These are phyloP conservation scores for Taphrina communis DNA, from an alignment of 1,139 yeast species.

Conservation along the genomic window DNA sequence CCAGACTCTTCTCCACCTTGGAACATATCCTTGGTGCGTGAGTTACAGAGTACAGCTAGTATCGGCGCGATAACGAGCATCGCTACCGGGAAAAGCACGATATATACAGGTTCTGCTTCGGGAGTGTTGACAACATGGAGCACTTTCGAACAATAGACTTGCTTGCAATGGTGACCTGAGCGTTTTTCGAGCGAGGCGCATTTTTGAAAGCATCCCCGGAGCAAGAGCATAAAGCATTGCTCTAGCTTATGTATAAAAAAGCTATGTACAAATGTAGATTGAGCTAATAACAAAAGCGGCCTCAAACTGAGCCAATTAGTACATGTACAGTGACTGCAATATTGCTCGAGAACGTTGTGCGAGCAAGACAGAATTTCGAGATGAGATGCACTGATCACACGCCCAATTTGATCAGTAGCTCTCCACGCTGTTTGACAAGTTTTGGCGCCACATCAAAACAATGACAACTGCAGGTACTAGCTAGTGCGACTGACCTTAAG, in stretches of 20 bases:
- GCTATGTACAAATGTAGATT: too few species aligned
- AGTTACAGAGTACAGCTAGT: background rate
- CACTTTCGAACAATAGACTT: background rate
- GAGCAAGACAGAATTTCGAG: too few species aligned
- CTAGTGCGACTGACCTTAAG: background rate
- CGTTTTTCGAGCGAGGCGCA: background rate
- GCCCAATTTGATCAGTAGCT: background rate
- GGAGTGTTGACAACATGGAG: slow-evolving; percentile 3
- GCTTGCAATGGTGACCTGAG: too few species aligned
- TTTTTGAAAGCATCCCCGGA: too few species aligned
- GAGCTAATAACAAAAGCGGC: too few species aligned
- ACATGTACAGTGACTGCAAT: too few species aligned
- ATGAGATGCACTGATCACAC: background rate
- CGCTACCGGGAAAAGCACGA: background rate
- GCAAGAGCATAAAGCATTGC: too few species aligned
- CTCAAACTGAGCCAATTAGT: too few species aligned
- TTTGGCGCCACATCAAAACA: slow-evolving; percentile 6
- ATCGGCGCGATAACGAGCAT: background rate
- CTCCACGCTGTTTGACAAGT: background rate
- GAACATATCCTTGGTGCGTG: background rate
- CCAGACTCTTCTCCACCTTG: background rate
- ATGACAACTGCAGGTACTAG: background rate
- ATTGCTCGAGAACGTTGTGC: too few species aligned
- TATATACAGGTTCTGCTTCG: background rate
- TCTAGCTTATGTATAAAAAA: too few species aligned